These are phyloP conservation scores for Pleurotus citrinopileatus DNA, from an alignment of 768 basidiomycete species.

Conservation along the genomic window DNA sequence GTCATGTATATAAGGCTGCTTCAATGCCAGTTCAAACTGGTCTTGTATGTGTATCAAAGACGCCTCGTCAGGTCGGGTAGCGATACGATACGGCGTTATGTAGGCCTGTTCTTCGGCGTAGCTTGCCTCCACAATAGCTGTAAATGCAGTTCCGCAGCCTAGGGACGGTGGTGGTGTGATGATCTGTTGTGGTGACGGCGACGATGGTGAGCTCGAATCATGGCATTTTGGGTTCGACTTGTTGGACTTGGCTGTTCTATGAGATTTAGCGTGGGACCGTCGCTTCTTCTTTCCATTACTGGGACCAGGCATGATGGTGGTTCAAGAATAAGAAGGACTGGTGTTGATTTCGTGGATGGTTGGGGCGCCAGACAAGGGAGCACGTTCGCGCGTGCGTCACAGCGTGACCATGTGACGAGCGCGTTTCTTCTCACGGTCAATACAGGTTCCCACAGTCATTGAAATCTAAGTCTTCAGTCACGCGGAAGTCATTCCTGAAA, in stretches of 20 bases:
- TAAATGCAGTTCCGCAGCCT: not conserved
- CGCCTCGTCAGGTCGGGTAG: not conserved
- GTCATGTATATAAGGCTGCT: constrained; percentile 67
- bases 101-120: not conserved
- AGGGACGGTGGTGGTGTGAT: not conserved
- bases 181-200: not conserved
- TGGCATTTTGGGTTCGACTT: constrained; percentile 11
- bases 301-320: constrained; percentile 55
- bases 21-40: constrained; percentile 22
- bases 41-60: not conserved
- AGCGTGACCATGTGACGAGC: too few relatives aligned
- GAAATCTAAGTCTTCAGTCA: not conserved
- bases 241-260: constrained; percentile 28
- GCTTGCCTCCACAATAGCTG: not conserved
- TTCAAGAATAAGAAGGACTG: not conserved
- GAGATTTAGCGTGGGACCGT: constrained; percentile 21
- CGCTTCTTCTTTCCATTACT: constrained; percentile 50
- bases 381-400: constrained; percentile 6
- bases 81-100: not conserved
- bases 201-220: not conserved
- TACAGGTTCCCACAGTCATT: not conserved
- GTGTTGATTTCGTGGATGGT: not conserved
- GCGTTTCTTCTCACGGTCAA: not conserved
- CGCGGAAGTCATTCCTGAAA: too few relatives aligned
- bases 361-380: not conserved